Percentiles rank a stretch among this genome's conserved stretches.
Evolutionary conservation across 257 asterid genomes (phyloP).

Genomic region (Solanum infundibuliforme): DNA sequence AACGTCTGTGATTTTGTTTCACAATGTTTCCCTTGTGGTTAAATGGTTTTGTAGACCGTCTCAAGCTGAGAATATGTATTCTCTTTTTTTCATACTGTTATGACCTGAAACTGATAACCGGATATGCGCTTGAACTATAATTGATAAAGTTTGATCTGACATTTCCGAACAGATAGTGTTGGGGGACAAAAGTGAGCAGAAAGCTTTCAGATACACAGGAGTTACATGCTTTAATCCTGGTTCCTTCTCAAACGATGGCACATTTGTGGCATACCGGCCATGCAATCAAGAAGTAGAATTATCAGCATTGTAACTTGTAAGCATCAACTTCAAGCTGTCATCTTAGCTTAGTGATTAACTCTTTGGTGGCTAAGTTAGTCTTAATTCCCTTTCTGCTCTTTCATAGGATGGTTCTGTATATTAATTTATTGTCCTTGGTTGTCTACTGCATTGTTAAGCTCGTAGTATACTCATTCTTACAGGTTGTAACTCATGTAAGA

Average conservation of each 20-base stretch:
- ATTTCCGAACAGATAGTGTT: conserved; percentile 57
- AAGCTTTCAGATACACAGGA: conserved; percentile 68
- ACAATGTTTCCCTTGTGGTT: neutral
- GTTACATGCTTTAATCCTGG: conserved; percentile 93
- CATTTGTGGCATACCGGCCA: conserved; percentile 78
- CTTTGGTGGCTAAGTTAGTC: neutral
- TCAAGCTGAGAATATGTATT: neutral
- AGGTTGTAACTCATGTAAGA: neutral
- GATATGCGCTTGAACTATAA: neutral
- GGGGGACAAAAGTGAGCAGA: conserved; percentile 92
- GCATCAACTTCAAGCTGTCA: neutral
- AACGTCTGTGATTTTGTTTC: neutral
- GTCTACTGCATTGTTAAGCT: neutral
- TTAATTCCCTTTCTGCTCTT: neutral
- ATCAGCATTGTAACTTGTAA: conserved; percentile 64
- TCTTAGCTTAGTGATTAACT: neutral
- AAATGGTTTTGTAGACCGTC: neutral
- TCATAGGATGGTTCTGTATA: neutral
- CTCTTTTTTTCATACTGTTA: neutral
- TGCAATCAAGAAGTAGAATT: conserved; percentile 79
- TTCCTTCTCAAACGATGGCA: conserved; percentile 77
- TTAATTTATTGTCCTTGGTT: neutral
- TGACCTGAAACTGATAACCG: neutral
- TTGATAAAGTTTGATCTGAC: neutral
- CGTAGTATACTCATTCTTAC: neutral